Base-by-base conservation (phyloP, 2,329 filamentous ascomycete genomes). In the Fusarium ambrosium region DNA sequence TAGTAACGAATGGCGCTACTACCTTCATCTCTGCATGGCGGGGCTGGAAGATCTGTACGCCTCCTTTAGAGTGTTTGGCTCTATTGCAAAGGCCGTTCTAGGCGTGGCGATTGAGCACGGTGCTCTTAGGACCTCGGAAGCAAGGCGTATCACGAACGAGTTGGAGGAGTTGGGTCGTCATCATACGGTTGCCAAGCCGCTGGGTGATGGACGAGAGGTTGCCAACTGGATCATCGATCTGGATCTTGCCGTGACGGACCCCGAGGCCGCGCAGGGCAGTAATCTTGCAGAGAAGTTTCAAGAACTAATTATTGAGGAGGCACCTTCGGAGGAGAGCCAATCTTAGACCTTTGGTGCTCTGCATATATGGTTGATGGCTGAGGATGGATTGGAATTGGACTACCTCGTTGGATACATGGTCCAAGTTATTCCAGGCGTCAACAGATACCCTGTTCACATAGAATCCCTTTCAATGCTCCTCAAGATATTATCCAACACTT, bases 21-120 rank as follows among this genome's bases (percentile, higher is more conserved):
- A 83, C 56, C 75, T 84, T 2, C 69, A 82, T 3, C 64, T 82
- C 1, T 84, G 82, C 58, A 72, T 84, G 11, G 82, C 84, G 36
- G 81, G 80, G 1, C 83, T 84, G 56, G 78, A 82, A 51, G 65
- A 68, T 13, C 27, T 68, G 3, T 68, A 59, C 48, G 48, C 22
- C 3, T 68, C 48, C 2, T 68, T 37, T 11, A 24, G 65, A 6
- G 60, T 56, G 4, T 68, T 64, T 48, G 59, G 65, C 2, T 58
- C 60, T 1, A 51, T 68, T 20, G 60, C 53, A 45, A 65, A 48
- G 14, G 62, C 51, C 4, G n/a, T 65, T 6, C 39, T 65, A 4
- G 37, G 62, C 5, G 48, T 59, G 13, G 62, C 62, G 3, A 37
- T 59, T 6, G 51, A 60, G 5, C 20, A 60, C 29, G 36, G 37